These are phyloP conservation scores for Coemansia sp. DNA, from an alignment of 192 early-diverging fungal genomes.

Conservation along the genomic window DNA sequence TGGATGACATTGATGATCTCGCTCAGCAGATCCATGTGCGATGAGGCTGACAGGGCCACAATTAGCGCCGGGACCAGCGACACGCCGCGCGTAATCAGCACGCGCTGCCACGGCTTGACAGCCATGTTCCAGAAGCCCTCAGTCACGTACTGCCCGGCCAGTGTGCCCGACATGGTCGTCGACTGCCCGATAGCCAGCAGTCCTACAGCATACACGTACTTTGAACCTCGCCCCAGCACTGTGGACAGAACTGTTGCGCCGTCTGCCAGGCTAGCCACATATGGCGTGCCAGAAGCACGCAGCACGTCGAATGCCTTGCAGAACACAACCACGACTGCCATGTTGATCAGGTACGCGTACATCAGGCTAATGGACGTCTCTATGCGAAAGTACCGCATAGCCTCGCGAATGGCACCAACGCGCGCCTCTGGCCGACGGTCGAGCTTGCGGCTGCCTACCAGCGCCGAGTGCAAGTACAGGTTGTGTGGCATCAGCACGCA, in stretches of 20 bases:
- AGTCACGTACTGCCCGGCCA: slow-evolving; percentile 90
- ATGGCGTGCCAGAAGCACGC: slow-evolving; percentile 52
- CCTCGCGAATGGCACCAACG: slow-evolving; percentile 65
- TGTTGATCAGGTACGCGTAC: slow-evolving; percentile 71
- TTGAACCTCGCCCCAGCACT: slow-evolving; percentile 68
- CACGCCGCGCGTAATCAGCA: slow-evolving; percentile 63
- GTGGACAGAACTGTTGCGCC: slow-evolving; percentile 60
- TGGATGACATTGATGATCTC: slow-evolving; percentile 75
- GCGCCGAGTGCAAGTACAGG: slow-evolving; percentile 82
- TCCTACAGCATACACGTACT: slow-evolving; percentile 79
- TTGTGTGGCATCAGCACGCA: slow-evolving; percentile 90
- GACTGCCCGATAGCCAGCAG: slow-evolving; percentile 83
- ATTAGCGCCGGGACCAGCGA: slow-evolving; percentile 67
- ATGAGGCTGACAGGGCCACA: slow-evolving; percentile 62
- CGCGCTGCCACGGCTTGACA: slow-evolving; percentile 73
- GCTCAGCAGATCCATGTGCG: slow-evolving; percentile 68
- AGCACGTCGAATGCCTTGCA: slow-evolving; percentile 60
- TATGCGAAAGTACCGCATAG: slow-evolving; percentile 70
- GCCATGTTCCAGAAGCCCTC: slow-evolving; percentile 81
- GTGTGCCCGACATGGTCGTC: slow-evolving; percentile 87
- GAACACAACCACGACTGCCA: slow-evolving; percentile 73
- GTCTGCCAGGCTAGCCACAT: slow-evolving; percentile 46
- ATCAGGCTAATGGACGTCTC: slow-evolving; percentile 63
- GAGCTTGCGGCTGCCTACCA: slow-evolving; percentile 69
- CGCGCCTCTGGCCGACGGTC: slow-evolving; percentile 54